Evolutionary conservation across 768 basidiomycete species (phyloP).

Genomic region (Phlebiopsis flavidoalba): DNA sequence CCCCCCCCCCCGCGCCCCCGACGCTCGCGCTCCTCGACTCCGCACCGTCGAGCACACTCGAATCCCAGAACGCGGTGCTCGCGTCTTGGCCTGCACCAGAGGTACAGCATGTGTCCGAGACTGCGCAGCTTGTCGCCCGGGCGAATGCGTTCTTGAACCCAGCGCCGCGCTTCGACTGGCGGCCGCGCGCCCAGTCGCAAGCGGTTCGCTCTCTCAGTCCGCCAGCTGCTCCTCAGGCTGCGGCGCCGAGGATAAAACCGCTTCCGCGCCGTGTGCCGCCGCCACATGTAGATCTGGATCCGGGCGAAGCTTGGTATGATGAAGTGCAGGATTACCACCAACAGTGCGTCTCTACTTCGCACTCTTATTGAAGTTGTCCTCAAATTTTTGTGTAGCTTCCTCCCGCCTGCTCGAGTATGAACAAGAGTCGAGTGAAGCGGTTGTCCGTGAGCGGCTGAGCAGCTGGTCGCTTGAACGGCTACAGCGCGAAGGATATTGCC

Average conservation of each 20-base stretch:
- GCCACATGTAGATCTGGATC: background rate
- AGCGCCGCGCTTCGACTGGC: background rate
- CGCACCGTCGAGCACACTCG: background rate
- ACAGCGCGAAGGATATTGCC: slow-evolving; percentile 64
- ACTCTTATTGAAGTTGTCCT: background rate
- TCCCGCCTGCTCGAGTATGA: slow-evolving; percentile 48
- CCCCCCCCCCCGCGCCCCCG: background rate
- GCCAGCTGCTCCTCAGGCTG: background rate
- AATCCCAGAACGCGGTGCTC: background rate
- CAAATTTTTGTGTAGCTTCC: slow-evolving; percentile 33
- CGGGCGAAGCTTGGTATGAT: slow-evolving; percentile 39
- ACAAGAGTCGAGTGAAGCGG: slow-evolving; percentile 56
- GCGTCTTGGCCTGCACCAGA: no score
- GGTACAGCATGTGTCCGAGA: background rate
- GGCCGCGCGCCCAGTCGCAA: background rate
- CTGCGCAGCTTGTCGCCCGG: background rate
- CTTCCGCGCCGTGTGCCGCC: background rate
- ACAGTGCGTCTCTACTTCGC: slow-evolving; percentile 34
- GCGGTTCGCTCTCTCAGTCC: background rate
- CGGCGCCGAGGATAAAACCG: background rate
- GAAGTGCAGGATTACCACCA: slow-evolving; percentile 50
- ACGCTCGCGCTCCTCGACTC: background rate
- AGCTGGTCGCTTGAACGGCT: slow-evolving; percentile 62
- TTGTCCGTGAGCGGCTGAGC: slow-evolving; percentile 57
- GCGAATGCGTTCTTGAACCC: background rate